These are phyloP conservation scores for Annona squamosa DNA, from an alignment of 164 flowering plant species.

Conservation along the genomic window DNA sequence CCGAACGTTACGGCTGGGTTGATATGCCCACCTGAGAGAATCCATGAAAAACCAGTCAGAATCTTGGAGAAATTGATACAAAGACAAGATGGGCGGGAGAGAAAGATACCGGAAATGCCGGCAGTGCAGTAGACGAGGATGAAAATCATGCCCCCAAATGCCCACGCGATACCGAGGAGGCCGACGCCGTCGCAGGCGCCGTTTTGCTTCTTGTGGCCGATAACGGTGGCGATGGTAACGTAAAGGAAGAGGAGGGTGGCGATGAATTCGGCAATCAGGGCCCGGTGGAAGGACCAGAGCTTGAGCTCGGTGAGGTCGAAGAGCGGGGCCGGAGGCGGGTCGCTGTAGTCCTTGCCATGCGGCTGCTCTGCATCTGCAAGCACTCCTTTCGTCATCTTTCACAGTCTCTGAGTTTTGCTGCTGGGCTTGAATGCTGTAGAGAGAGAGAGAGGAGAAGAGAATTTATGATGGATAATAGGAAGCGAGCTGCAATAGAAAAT, in stretches of 20 bases:
- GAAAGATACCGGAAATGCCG: constrained; percentile 76
- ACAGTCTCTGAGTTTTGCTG: too few species aligned
- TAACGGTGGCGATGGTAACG: constrained; percentile 65
- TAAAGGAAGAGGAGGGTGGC: constrained; percentile 81
- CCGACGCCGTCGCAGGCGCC: constrained; percentile 68
- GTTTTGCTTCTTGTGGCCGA: constrained; percentile 56
- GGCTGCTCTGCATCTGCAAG: too few species aligned
- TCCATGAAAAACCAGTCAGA: neutral
- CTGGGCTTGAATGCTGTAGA: too few species aligned
- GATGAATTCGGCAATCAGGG: constrained; percentile 76
- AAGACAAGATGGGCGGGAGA: neutral
- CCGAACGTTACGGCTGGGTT: constrained; percentile 64
- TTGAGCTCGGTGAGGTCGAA: constrained; percentile 54
- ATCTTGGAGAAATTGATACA: too few species aligned
- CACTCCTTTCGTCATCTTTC: too few species aligned
- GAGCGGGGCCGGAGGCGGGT: constrained; percentile 82
- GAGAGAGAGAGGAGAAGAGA: too few species aligned
- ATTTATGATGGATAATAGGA: too few species aligned
- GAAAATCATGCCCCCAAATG: constrained; percentile 95
- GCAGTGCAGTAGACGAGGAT: constrained; percentile 96
- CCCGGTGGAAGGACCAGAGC: constrained; percentile 80
- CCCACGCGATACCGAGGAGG: constrained; percentile 90
- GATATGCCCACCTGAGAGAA: constrained; percentile 10
- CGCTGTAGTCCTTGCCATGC: constrained; percentile 62
- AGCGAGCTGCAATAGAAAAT: too few species aligned